Evolutionary conservation across 2,329 filamentous ascomycete species (phyloP), one percentile per base, ranked within the genome.

Genomic region (Paramyrothecium sp.): DNA sequence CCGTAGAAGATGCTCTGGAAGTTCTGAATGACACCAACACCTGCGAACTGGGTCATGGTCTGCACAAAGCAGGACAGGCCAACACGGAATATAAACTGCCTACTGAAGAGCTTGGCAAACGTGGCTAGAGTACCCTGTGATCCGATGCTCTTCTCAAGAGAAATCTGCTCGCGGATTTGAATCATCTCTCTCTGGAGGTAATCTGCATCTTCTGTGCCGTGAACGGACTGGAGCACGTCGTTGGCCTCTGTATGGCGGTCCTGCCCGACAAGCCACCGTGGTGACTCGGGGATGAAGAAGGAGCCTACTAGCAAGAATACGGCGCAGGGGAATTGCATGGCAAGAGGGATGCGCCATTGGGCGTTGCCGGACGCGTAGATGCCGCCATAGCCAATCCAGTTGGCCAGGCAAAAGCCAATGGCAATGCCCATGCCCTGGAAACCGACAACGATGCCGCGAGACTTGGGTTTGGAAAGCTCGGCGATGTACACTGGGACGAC

Each of bases 1-100:
- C 75, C 73, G 51, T 75, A 73, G 38, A 72, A 60, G n/a, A 73
- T 58, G 3, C 57, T 63, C 51, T 73, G 70, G 56, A 67, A 73
- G 58, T 71, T 72, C 53, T 73, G 70, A 20, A 73, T 69, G 20
- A 69, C 61, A 20, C 61, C 58, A 16, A 65, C 64, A 16, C 68
- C 69, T 7, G 63, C 65, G 12, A 73, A 63, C 55, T 71, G 67
- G 41, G 62, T 67, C 60, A 73, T 67, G 26, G 66, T 30, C 26
- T 30, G 26, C 26, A 30, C 26, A 30, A 30, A 30, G 26, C 26
- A 30, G 10, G 26, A 30, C 26, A 30, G 26, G 26, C 26, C 26
- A 10, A 16, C 47, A 23, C 16, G 47, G 20, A 49, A 22, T 7
- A 49, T 13, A n/a, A 16, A 20, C 16, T 49, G 16, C 22, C 19